Evolutionary conservation across 108 stramenopile species (phyloP).

Genomic region (Nannochloropsis salina): DNA sequence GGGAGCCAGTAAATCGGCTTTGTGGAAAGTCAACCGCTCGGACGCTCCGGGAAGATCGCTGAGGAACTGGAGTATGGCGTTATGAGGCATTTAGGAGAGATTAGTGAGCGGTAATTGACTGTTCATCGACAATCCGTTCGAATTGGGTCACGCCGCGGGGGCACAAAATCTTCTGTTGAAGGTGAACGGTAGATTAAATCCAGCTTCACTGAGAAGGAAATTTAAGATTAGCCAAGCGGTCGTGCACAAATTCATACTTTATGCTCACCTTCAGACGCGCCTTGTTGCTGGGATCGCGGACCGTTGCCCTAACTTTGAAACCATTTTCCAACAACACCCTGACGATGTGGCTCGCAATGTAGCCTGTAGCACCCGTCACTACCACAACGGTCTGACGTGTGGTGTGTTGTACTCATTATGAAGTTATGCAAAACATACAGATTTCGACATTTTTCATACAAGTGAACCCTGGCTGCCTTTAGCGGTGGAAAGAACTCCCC

Average conservation of each 20-base stretch:
- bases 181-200: too few species aligned
- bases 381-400: slow-evolving; percentile 21
- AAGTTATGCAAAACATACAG: too few species aligned
- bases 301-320: slow-evolving; percentile 29
- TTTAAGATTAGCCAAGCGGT: not conserved
- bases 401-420: too few species aligned
- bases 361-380: slow-evolving; percentile 33
- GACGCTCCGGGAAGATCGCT: not conserved
- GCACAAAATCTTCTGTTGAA: too few species aligned
- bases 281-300: slow-evolving; percentile 4
- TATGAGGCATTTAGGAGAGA: too few species aligned
- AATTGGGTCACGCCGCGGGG: too few species aligned
- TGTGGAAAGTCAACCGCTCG: slow-evolving; percentile 13
- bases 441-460: too few species aligned
- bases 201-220: too few species aligned
- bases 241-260: not conserved
- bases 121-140: too few species aligned
- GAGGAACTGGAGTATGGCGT: not conserved
- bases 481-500: too few species aligned
- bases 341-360: slow-evolving; percentile 26
- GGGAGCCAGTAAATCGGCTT: not conserved
- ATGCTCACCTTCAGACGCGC: not conserved
- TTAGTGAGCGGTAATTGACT: too few species aligned
- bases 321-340: slow-evolving; percentile 22
- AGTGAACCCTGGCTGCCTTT: too few species aligned